A percentile compares a stretch with the other conserved stretches of the same genome.
These are phyloP conservation scores for Ilyonectria sp. DNA, from an alignment of 2,329 filamentous ascomycete species.

Conservation along the genomic window DNA sequence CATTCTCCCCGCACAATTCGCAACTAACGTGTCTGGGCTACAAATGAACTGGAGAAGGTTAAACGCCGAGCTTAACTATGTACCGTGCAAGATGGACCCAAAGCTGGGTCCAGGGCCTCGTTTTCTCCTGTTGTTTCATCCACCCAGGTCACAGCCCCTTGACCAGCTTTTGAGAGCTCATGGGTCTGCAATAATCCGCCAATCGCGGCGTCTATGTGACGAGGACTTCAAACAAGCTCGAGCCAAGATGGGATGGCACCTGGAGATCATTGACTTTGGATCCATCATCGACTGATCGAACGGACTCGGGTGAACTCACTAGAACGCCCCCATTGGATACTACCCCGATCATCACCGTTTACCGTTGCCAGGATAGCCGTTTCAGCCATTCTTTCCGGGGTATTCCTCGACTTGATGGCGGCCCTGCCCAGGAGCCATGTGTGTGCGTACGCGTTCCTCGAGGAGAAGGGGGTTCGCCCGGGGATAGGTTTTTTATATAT, in stretches of 20 bases:
- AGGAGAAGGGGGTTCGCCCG: not conserved
- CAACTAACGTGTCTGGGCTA: not conserved
- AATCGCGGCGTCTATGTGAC: slow-evolving; percentile 25
- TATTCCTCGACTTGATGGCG: not conserved
- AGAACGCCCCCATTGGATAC: slow-evolving; percentile 13
- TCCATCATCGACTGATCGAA: slow-evolving; percentile 5
- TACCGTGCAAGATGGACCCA: not conserved
- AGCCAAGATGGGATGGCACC: slow-evolving; percentile 21
- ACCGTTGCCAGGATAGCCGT: too few relatives aligned
- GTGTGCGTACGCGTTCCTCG: not conserved
- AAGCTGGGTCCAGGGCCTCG: slow-evolving; percentile 1
- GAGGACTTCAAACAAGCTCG: slow-evolving; percentile 31
- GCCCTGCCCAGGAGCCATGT: not conserved
- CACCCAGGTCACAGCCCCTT: slow-evolving; percentile 23
- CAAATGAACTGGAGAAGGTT: not conserved
- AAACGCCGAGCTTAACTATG: not conserved
- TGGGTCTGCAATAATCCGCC: slow-evolving; percentile 31
- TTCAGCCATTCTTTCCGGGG: not conserved
- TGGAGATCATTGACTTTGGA: slow-evolving; percentile 12
- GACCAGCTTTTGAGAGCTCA: slow-evolving; percentile 19
- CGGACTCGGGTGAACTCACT: slow-evolving; percentile 5
- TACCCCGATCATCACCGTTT: not conserved
- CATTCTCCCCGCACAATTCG: not conserved
- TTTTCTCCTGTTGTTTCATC: slow-evolving; percentile 30
- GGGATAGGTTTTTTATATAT: slow-evolving; percentile 15